Conservation (phyloP, 129 eudicot species). For the Oenanthe sinensis region DNA sequence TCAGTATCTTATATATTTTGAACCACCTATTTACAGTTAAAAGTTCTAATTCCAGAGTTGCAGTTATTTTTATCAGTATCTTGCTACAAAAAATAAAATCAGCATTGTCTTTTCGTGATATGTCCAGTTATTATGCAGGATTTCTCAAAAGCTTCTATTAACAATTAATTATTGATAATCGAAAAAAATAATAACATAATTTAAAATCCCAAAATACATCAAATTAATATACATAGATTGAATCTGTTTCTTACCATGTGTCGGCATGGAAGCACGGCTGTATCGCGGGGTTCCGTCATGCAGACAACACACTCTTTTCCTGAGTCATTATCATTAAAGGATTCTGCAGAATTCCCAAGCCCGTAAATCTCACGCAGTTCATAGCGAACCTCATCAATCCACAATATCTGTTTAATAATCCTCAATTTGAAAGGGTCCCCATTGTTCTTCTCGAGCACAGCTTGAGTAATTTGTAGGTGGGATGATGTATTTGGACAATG, state of each 20-base stretch:
- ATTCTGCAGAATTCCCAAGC: conserved; percentile 50
- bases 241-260: conserved; percentile 67
- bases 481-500: conserved; percentile 34
- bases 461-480: conserved; percentile 79
- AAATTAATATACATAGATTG: neutral
- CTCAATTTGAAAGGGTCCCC: conserved; percentile 48
- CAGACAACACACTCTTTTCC: conserved; percentile 91
- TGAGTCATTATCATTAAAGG: conserved; percentile 41
- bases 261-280: conserved; percentile 90
- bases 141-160: neutral
- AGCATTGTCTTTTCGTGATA: neutral
- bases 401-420: conserved; percentile 67
- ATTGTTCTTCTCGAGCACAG: conserved; percentile 50
- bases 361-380: conserved; percentile 89
- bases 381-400: conserved; percentile 73
- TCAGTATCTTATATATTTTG: neutral
- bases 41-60: neutral
- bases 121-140: neutral
- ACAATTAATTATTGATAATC: neutral
- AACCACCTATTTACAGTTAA: neutral
- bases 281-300: conserved; percentile 92
- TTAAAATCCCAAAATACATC: neutral
- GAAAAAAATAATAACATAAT: neutral
- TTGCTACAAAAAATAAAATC: neutral
- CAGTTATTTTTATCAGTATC: neutral